A percentile compares a stretch with the other conserved stretches of the same genome.
Evolutionary conservation across 768 basidiomycete species (phyloP).

Genomic region (Tephrocybe sp.): DNA sequence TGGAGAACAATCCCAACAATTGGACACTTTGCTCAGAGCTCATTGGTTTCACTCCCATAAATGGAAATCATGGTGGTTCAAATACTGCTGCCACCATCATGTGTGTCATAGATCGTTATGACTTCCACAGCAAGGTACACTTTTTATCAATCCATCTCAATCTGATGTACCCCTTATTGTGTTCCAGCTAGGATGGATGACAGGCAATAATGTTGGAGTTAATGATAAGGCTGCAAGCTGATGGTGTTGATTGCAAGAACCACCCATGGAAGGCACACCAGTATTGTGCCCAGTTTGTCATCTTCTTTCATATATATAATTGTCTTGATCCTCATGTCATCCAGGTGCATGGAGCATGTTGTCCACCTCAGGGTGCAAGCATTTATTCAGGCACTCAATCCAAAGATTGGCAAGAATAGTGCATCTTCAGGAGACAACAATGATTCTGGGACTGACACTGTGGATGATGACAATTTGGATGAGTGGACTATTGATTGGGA

Average conservation of each 20-base stretch:
- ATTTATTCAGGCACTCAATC: constrained; percentile 26
- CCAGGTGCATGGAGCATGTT: constrained; percentile 33
- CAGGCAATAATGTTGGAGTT: constrained; percentile 26
- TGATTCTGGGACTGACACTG: constrained; percentile 6
- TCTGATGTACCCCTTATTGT: not conserved
- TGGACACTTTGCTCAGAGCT: constrained; percentile 8
- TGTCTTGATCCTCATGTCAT: constrained; percentile 1
- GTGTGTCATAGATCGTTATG: constrained; percentile 4
- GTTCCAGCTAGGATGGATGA: constrained; percentile 30
- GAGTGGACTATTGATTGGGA: constrained; percentile 6
- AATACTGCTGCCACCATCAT: constrained; percentile 5
- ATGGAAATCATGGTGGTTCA: constrained; percentile 12
- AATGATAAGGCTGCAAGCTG: constrained; percentile 25
- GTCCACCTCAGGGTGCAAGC: constrained; percentile 27
- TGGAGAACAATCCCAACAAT: constrained; percentile 5
- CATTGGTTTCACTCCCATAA: constrained; percentile 7
- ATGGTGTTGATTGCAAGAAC: constrained; percentile 11
- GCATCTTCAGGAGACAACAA: constrained; percentile 3
- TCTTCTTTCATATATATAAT: not conserved
- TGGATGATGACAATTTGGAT: constrained; percentile 17
- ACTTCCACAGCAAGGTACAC: constrained; percentile 4
- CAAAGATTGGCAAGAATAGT: constrained; percentile 6
- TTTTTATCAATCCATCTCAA: not conserved
- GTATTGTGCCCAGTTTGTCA: constrained; percentile 19
- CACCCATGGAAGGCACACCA: constrained; percentile 22